Base-by-base conservation (phyloP, 2,329 filamentous ascomycete species). In the Fusarium sp. region DNA sequence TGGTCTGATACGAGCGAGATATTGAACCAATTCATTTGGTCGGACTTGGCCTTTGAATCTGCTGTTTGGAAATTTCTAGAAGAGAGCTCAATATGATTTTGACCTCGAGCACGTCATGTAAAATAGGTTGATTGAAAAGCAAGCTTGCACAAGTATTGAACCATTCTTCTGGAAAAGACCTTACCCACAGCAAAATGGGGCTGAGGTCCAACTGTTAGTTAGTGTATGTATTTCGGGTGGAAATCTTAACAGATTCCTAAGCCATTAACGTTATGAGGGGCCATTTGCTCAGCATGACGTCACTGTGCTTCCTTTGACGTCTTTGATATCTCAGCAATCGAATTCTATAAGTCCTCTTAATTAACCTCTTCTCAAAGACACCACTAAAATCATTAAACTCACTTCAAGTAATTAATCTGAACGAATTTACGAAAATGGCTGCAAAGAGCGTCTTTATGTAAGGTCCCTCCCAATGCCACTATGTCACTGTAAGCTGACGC, bases 361-460 rank as follows among this genome's bases (percentile, higher is more conserved):
- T 12, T 7, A n/a, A n/a, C 7, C 35, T 21, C 4, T 12, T 23
- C 56, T 50, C 1, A 12, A 13, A 19, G 0, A 18, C 3, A 25
- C 1, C 10, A 5, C 1, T 12, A 0, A 0, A 3, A 11, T 12
- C 2, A 50, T 1, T 13, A 32, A 9, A 18, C 15, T 7, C 8
- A 9, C 0, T 0, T 13, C 2, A 13, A 33, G 0, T 2, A 2
- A 13, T 33, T 19, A 5, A 50, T 19, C 11, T 13, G 0, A 33
- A 5, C 15, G 8, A 35, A 15, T 6, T 19, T 15, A 15, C 30
- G 1, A 49, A n/a, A 46, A 69, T 69, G 67, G 15, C 65, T 7
- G 25, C 49, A 23, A 64, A 70, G 52, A 69, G 38, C 32, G 59
- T 69, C 11, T 70, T 69, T 1, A 59, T 69, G 67, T 69, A 25